phyloP scores from a whole-genome alignment of 192 early-diverging fungal genomes.

The Pilobolus umbonatus region DNA sequence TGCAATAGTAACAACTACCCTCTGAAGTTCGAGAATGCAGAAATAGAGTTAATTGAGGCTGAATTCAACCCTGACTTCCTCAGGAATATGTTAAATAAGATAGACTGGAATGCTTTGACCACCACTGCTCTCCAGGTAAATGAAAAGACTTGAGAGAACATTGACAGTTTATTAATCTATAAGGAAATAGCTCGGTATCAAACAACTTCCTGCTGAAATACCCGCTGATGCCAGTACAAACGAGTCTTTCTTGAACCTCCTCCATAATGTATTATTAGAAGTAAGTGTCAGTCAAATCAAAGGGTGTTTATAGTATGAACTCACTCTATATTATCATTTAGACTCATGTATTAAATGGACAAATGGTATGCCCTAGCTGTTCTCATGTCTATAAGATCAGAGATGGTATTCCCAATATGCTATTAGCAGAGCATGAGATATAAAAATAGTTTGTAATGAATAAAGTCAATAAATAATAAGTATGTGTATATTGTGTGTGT shows the following conservation, averaged over 20 bases:
- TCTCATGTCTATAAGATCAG: slow-evolving; percentile 86
- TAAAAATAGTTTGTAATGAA: slow-evolving; percentile 30
- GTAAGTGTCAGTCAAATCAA: slow-evolving; percentile 38
- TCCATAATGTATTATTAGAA: slow-evolving; percentile 81
- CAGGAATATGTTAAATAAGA: slow-evolving; percentile 69
- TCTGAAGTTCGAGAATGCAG: slow-evolving; percentile 76
- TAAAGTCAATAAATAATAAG: too few relatives aligned
- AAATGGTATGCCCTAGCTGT: slow-evolving; percentile 91
- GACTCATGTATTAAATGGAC: slow-evolving; percentile 79
- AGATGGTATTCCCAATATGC: slow-evolving; percentile 93
- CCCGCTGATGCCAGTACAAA: slow-evolving; percentile 57
- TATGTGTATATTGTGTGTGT: too few relatives aligned
- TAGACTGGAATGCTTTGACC: slow-evolving; percentile 73
- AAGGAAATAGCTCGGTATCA: slow-evolving; percentile 58
- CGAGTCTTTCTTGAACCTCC: slow-evolving; percentile 61
- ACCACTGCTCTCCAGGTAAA: slow-evolving; percentile 59
- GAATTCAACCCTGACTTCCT: slow-evolving; percentile 86
- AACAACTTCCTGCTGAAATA: slow-evolving; percentile 54
- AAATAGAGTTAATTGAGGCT: slow-evolving; percentile 81
- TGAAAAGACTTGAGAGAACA: neutral
- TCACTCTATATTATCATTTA: slow-evolving; percentile 27
- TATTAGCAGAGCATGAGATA: slow-evolving; percentile 77
- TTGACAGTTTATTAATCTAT: neutral
- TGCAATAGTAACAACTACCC: slow-evolving; percentile 92
- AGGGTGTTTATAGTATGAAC: neutral